Evolutionary conservation across 2,329 filamentous ascomycete genomes (phyloP), one percentile per base, ranked within the genome.

Genomic region (Apiospora saccharicola): DNA sequence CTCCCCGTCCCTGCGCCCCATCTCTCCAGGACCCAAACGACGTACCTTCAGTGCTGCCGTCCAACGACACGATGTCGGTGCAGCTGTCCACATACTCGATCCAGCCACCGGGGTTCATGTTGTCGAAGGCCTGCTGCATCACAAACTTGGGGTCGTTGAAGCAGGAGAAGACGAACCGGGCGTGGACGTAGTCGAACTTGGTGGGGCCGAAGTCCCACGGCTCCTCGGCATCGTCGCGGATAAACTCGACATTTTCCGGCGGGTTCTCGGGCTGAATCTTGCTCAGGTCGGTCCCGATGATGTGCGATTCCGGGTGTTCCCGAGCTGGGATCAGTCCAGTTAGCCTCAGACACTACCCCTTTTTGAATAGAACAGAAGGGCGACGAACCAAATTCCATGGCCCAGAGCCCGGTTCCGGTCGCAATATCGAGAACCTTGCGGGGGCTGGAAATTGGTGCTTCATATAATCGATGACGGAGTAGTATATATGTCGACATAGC

Each of bases 281-380:
- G 70, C 72, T 73, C 10, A 73, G 44, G 49, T 73, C 72, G 12
- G 26, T 73, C 4, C 72, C 72, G 12, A 73, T 41, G 14, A 73
- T 44, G 6, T 61, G 46, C 6, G 71, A 44, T 10, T 12, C 43
- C 7, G 67, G 67, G 24, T 68, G 67, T 13, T 14, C 51, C 8
- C 26, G 26, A 8, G 51, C 51, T 57, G 26, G 22, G 19, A 22
- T 7, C 3, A 47, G 16, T 6, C 6, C 6, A 47, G 44, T 47
- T 4, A 47, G 44, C 5, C 12, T 44, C 16, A 22, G 19, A 19
- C 7, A 22, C 44, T 22, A 47, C 4, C 16, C 2, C 4, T 13
- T 44, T 13, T 44, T 19, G 43, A 16, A 14, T 44, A 3, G 43
- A 16, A 44, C 12, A 44, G n/a, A 7, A 10, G 49, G n/a, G n/a